phyloP scores from a whole-genome alignment of 495 filamentous ascomycete genomes.

The Penicillium parvum region DNA sequence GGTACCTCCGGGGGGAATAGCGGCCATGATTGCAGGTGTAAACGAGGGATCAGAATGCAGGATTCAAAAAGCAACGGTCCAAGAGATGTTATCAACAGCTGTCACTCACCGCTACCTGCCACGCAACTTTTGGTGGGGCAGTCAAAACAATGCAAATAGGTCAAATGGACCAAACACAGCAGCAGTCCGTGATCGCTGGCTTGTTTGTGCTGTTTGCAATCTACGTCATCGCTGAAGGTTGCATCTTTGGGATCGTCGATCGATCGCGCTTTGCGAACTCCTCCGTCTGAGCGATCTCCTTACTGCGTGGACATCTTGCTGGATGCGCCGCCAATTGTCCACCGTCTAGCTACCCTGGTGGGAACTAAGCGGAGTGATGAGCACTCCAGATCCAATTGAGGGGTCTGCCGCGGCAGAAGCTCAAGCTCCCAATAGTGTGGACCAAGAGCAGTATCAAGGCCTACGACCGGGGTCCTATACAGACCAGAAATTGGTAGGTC shows the following conservation, averaged over 20 bases:
- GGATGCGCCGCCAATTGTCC: conserved; percentile 1
- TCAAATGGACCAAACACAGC: too few relatives aligned
- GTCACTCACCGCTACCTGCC: conserved; percentile 18
- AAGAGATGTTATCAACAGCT: conserved; percentile 10
- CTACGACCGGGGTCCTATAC: conserved; percentile 48
- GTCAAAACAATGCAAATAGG: conserved; percentile 18
- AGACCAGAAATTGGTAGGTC: conserved; percentile 49
- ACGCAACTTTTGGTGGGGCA: too few relatives aligned
- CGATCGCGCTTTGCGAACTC: conserved; percentile 8
- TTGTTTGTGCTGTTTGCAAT: conserved; percentile 1
- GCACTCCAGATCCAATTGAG: conserved; percentile 15
- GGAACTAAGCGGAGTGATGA: conserved; percentile 28
- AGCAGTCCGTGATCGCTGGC: neutral
- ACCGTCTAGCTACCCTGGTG: neutral
- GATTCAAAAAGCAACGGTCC: conserved; percentile 3
- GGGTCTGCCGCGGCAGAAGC: conserved; percentile 15
- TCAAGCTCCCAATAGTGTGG: conserved; percentile 11
- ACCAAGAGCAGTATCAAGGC: conserved; percentile 30
- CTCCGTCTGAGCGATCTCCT: conserved; percentile 8
- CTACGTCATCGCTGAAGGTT: conserved; percentile 31
- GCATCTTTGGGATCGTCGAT: conserved; percentile 16
- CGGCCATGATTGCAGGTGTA: conserved; percentile 20
- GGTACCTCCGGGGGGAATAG: conserved; percentile 60
- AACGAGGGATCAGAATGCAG: conserved; percentile 11
- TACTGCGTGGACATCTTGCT: conserved; percentile 3